Base-by-base conservation (phyloP, 139 green algal species). In the Choricystis sp. region DNA sequence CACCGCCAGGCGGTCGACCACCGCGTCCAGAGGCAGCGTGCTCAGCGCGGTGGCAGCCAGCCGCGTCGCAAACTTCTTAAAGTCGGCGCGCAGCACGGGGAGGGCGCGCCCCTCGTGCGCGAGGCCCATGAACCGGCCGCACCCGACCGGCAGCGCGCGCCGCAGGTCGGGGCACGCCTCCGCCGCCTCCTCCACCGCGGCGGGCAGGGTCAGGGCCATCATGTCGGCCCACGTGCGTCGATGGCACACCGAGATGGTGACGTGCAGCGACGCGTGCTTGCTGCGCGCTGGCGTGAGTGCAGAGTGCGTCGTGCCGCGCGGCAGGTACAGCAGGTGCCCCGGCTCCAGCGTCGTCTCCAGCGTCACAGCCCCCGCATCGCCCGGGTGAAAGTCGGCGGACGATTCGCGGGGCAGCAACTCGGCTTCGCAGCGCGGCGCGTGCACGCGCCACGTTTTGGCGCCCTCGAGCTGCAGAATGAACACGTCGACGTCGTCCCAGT, bases 401-500 rank as follows among this genome's bases (percentile, higher is more conserved):
- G 52, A 70, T 62, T 71, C 22, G 3, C 24, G 60, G 30, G 79
- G 82, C 72, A 87, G 70, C 59, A 74, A 56, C 55, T 70, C 79
- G 49, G 70, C 76, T 1, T 71, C 40, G 9, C 9, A 9, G 27
- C 69, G 30, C 2, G 78, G 72, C 22, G 61, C 57, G 66, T 88
- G 87, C 21, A 88, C 57, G n/a, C 66, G 68, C 87, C 87, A 95
- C 21, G 56, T 31, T 74, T 95, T 95, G 29, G 14, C 65, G 56
- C 87, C 83, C 69, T 85, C 61, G 19, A 86, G 81, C 77, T 94
- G 86, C 62, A 81, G 82, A 31, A 92, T 74, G 31, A 82, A 91
- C 4, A 94, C 65, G 70, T 89, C 83, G 40, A 91, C 86, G 60
- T 91, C 86, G 56, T 94, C 86, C 63, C 86, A 73, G 68, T 94